Percentiles rank a stretch among this genome's conserved stretches.
Evolutionary conservation across 2,329 filamentous ascomycete genomes (phyloP).

Genomic region (Cladosporium phlei): DNA sequence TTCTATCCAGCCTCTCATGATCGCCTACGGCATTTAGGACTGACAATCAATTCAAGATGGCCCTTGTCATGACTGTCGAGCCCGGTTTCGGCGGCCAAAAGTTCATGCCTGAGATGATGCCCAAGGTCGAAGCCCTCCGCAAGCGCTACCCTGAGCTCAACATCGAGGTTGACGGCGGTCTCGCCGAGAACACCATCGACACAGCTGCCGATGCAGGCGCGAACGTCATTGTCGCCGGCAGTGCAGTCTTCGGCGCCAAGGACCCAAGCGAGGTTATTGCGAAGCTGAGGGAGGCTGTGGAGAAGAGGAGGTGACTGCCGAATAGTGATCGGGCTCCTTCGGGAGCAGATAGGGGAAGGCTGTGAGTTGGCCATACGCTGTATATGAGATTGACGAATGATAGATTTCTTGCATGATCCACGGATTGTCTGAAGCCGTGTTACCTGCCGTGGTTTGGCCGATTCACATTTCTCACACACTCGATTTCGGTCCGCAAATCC

Average conservation of each 20-base stretch:
- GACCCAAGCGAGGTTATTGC: slow-evolving; percentile 83
- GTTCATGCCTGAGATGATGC: slow-evolving; percentile 93
- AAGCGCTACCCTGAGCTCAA: slow-evolving; percentile 83
- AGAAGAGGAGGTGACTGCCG: slow-evolving; percentile 47
- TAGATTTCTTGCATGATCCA: background rate
- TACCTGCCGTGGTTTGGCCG: too few relatives aligned
- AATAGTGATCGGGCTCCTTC: background rate
- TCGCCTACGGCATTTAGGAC: background rate
- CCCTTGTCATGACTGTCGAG: slow-evolving; percentile 96
- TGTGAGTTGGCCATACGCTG: slow-evolving; percentile 1
- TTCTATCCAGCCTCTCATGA: slow-evolving; percentile 20
- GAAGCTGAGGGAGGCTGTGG: slow-evolving; percentile 73
- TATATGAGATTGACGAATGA: slow-evolving; percentile 1
- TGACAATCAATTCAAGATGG: slow-evolving; percentile 62
- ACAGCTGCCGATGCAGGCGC: slow-evolving; percentile 92
- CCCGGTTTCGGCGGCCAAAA: slow-evolving; percentile 97
- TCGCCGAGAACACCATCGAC: slow-evolving; percentile 84
- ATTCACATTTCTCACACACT: too few relatives aligned
- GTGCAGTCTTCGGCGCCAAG: slow-evolving; percentile 88
- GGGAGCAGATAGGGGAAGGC: background rate
- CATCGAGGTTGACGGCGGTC: slow-evolving; percentile 93
- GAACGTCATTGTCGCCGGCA: slow-evolving; percentile 96
- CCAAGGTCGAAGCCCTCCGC: slow-evolving; percentile 83
- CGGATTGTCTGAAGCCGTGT: too few relatives aligned
- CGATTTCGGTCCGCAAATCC: too few relatives aligned